These are phyloP conservation scores for Chaetomium sp. DNA, from an alignment of 2,329 filamentous ascomycete species.

Conservation along the genomic window DNA sequence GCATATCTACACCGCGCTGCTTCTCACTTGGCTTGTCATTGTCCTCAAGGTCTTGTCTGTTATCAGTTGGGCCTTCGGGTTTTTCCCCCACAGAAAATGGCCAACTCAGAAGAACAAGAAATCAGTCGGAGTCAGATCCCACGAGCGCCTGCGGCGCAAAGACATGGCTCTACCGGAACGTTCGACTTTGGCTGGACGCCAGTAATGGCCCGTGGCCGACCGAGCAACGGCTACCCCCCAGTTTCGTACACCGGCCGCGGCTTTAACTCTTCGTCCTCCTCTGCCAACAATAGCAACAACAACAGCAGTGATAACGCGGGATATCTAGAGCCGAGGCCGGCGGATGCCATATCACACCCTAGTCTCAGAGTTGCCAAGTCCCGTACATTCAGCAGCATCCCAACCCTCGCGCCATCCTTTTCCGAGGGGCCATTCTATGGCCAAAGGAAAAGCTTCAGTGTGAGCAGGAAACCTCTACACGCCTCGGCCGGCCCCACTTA, in stretches of 20 bases:
- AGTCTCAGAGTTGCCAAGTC: constrained; percentile 14
- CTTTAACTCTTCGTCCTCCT: neutral
- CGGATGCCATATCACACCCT: neutral
- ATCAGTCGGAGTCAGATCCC: neutral
- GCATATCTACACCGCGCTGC: neutral
- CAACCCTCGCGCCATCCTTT: constrained; percentile 19
- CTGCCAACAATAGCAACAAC: neutral
- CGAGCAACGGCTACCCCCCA: neutral
- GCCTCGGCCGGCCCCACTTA: neutral
- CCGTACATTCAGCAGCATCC: constrained; percentile 18
- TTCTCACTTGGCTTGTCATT: neutral
- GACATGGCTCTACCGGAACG: neutral
- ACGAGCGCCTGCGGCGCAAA: neutral
- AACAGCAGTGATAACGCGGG: neutral
- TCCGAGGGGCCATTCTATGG: constrained; percentile 17
- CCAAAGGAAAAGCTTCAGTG: constrained; percentile 12
- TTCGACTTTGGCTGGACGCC: neutral
- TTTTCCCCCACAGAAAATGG: neutral
- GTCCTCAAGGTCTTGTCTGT: neutral
- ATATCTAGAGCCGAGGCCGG: neutral
- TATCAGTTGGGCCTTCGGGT: neutral
- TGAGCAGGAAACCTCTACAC: constrained; percentile 10
- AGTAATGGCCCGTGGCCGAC: neutral
- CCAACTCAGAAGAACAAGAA: neutral
- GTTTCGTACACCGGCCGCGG: neutral